Percentiles rank a stretch among this genome's conserved stretches.
Evolutionary conservation across 345 rosid genomes (phyloP).

Genomic region (Euphorbia lathyris): DNA sequence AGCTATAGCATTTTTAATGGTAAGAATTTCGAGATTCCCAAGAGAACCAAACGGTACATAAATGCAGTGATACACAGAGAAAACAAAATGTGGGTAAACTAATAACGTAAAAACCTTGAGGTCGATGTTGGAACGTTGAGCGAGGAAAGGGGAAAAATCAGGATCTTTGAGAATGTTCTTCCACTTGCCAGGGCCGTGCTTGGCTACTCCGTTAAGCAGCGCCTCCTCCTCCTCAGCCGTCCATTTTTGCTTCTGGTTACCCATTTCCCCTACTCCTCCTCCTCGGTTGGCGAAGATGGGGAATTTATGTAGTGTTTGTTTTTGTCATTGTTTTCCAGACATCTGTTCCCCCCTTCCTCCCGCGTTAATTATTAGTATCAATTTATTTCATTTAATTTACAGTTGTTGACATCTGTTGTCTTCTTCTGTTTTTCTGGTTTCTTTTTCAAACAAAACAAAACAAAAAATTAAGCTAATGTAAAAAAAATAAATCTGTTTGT

Average conservation of each 20-base stretch:
- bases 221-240: conserved; percentile 77
- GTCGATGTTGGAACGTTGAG: conserved; percentile 77
- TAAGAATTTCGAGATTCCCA: neutral
- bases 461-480: too few relatives aligned
- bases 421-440: too few relatives aligned
- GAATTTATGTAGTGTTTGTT: neutral
- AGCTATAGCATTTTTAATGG: neutral
- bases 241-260: conserved; percentile 86
- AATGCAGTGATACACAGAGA: neutral
- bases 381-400: too few relatives aligned
- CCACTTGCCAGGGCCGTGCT: conserved; percentile 90
- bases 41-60: neutral
- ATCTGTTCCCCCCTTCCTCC: neutral
- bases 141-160: conserved; percentile 56
- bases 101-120: conserved; percentile 51
- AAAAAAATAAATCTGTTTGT: too few relatives aligned
- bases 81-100: neutral
- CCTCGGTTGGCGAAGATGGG: neutral
- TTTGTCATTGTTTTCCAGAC: neutral
- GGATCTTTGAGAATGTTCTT: conserved; percentile 75
- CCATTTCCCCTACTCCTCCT: conserved; percentile 38
- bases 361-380: neutral
- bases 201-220: conserved; percentile 60
- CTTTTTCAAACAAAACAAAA: too few relatives aligned
- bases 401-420: too few relatives aligned